A percentile compares a stretch with the other conserved stretches of the same genome.
phyloP scores from a whole-genome alignment of 2,329 filamentous ascomycete genomes.

The Clonostachys sp. region DNA sequence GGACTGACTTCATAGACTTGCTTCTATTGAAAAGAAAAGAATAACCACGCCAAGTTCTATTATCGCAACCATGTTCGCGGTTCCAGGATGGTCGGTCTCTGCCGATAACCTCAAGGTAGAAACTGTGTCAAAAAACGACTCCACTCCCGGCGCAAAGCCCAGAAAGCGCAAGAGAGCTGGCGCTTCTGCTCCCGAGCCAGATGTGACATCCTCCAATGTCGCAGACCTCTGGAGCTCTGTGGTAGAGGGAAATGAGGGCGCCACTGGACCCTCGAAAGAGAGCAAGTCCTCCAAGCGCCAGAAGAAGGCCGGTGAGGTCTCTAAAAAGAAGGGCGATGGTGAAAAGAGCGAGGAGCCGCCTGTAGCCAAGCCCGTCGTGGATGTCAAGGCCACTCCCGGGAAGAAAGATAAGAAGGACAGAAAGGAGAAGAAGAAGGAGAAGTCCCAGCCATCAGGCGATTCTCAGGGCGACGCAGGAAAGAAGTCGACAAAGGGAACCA shows the following conservation, averaged over 20 bases:
- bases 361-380: not conserved
- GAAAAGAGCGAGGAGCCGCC: conserved; percentile 9
- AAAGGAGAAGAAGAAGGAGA: conserved; percentile 22
- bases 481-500: conserved; percentile 7
- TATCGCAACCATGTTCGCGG: conserved; percentile 69
- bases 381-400: conserved; percentile 1
- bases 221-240: conserved; percentile 75
- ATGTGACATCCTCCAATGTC: conserved; percentile 66
- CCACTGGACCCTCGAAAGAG: conserved; percentile 9
- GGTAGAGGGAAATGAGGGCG: conserved; percentile 60
- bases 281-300: conserved; percentile 23
- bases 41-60: not conserved
- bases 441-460: conserved; percentile 9
- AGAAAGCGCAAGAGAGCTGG: conserved; percentile 52
- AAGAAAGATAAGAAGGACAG: conserved; percentile 20
- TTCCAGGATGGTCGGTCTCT: conserved; percentile 86
- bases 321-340: conserved; percentile 4
- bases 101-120: conserved; percentile 69
- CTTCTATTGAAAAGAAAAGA: conserved; percentile 2
- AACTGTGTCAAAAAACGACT: conserved; percentile 21
- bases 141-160: conserved; percentile 32
- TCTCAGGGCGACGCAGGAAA: conserved; percentile 19
- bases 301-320: conserved; percentile 11
- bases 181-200: conserved; percentile 8
- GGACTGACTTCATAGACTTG: no score